Base-by-base conservation (phyloP, 495 filamentous ascomycete species). In the Xeromyces bisporus region DNA sequence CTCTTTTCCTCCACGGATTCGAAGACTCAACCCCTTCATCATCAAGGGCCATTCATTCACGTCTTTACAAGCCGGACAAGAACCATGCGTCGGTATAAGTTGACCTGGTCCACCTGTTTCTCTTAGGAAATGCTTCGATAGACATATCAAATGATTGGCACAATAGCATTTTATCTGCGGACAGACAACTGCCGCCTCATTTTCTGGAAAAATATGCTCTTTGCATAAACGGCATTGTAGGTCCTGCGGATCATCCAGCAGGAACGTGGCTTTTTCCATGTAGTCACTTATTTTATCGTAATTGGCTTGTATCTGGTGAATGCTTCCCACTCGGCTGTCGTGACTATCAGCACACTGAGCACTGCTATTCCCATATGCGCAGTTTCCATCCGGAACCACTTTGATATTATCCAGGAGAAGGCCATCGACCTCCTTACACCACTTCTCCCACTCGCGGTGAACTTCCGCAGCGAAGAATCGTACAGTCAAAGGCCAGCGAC, bases 401-500 rank as follows among this genome's bases (percentile, higher is more conserved):
- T 44, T 46, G 16, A 84, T 54, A 8, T 55, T 58, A 15, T 43
- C 32, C 9, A 71, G 58, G 11, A 81, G 35, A 21, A 48, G 41
- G 14, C 60, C 57, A 27, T 54, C 44, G 6, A 56, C 60, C 10
- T 61, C 59, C 2, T 65, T 50, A 34, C 60, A 67, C 62, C 70
- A 76, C 23, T 50, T 53, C 23, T 65, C 46, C 89, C 89, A 97
- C 0, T 60, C 50, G 17, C 55, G 43, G 39, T 76, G 62, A 1
- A 78, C 75, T 34, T 92, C 78, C 1, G 60, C 51, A 6, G 55
- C 60, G 42, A 93, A 92, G 48, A 94, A 93, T 6, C 78, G 72
- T 11, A 94, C 43, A 10, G 67, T 64, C 18, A 97, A 58, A n/a
- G 85, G 85, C 84, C 82, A 91, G 15, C 66, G 55, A 6, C 53